Base-by-base conservation (phyloP, 331 rosid species). In the Erythrophleum ivorense region DNA sequence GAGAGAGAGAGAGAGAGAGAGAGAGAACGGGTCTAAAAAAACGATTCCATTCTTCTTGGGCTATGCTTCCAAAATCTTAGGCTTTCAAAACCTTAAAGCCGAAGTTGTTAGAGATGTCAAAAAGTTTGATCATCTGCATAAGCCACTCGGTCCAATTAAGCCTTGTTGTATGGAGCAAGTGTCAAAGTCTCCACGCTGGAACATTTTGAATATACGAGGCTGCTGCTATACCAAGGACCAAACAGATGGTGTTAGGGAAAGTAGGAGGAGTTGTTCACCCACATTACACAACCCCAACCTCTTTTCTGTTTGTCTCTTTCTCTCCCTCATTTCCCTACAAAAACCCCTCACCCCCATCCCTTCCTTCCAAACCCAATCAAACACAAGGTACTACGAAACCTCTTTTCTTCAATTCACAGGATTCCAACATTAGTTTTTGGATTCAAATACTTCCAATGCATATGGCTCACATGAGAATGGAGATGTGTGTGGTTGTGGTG, bases 191-290 rank as follows among this genome's bases (percentile, higher is more conserved):
- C 66, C 71, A 57, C 6, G 71, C 81, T 62, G 83, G 84, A 85
- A 82, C 70, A 13, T 0, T 15, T n/a, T 6, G 63, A 29, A 46
- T 6, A 43, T 10, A 54, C 73, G 50, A 57, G 19, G 55, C 58
- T 82, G 66, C 57, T 75, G 12, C 73, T 18, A 49, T 2, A 84
- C 73, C 71, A 70, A n/a, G n/a, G n/a, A 40, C 59, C 54, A 54
- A 62, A 58, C 43, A 64, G 48, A 59, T 16, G 70, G 72, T 18
- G 76, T 59, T 34, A 60, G 71, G 31, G 66, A 33, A 10, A 77
- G 83, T 82, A 85, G 84, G 84, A 76, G 81, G n/a, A 82, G 86
- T 88, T 3, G 92, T 83, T 89, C 82, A 88, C 86, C 96, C 58
- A 87, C 75, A 82, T 33, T 75, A 50, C 50, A 15, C 9, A 65